phyloP scores from a whole-genome alignment of 495 filamentous ascomycete species.

The Penicillium paxilli region DNA sequence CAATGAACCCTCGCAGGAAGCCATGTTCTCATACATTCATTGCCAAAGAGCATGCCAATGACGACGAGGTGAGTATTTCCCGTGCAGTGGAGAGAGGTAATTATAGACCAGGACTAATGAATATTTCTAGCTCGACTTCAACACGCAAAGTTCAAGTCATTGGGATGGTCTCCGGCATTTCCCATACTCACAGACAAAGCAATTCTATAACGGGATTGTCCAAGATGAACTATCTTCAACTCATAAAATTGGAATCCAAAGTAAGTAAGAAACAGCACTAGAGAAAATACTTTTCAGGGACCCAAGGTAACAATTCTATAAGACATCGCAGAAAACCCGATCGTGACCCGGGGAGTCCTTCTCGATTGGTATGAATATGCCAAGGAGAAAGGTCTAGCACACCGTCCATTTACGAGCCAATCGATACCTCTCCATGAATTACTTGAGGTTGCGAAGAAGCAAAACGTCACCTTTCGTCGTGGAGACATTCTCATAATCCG shows the following conservation, averaged over 20 bases:
- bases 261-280: no score
- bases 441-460: neutral
- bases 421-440: neutral
- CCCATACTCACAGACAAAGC: neutral
- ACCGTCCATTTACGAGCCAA: neutral
- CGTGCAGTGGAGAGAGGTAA: no score
- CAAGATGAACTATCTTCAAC: no score
- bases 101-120: no score
- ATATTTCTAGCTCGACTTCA: no score
- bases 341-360: neutral
- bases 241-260: no score
- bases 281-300: neutral
- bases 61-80: no score
- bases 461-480: neutral
- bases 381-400: neutral
- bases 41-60: no score
- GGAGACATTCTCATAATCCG: neutral
- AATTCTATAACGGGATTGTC: neutral
- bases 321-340: neutral
- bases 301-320: neutral
- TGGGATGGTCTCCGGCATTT: neutral
- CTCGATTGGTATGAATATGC: neutral
- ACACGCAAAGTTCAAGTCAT: neutral
- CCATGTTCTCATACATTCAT: no score
- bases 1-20: no score